A percentile compares a stretch with the other conserved stretches of the same genome.
phyloP scores from a whole-genome alignment of 192 early-diverging fungal species.

The Coemansia sp. region DNA sequence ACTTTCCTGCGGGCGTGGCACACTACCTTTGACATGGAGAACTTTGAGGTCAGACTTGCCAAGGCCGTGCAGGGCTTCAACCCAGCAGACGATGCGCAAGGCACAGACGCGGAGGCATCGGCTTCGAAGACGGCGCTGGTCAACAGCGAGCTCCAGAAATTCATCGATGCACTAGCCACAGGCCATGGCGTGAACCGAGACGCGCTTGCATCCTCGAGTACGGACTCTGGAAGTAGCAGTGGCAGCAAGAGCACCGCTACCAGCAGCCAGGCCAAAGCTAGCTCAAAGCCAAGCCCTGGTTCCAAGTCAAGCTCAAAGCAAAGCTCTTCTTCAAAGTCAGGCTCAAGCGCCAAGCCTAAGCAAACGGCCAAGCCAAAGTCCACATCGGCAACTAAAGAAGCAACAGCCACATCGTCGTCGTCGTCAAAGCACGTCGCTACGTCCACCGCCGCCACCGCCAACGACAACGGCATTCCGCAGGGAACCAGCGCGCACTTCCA shows the following conservation, averaged over 20 bases:
- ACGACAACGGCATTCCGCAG: conserved; percentile 1
- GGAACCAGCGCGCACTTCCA: conserved; percentile 14
- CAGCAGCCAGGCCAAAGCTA: background rate
- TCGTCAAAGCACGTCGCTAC: background rate
- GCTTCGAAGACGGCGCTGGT: conserved; percentile 8
- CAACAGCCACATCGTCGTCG: background rate
- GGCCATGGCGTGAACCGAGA: background rate
- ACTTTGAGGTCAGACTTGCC: conserved; percentile 39
- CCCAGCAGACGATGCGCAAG: background rate
- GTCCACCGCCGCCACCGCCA: background rate
- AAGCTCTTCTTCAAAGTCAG: too few relatives aligned
- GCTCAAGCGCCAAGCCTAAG: background rate
- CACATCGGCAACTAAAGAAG: conserved; percentile 3
- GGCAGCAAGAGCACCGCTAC: background rate
- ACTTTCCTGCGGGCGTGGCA: conserved; percentile 53
- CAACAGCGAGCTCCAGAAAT: conserved; percentile 18
- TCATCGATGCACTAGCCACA: conserved; percentile 20
- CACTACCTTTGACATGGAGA: conserved; percentile 44
- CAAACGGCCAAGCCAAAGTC: background rate
- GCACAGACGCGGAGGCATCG: background rate
- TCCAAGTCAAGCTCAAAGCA: background rate
- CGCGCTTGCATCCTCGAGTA: background rate
- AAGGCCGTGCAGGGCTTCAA: conserved; percentile 29
- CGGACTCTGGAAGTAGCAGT: background rate
- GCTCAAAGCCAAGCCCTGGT: background rate